Evolutionary conservation across 2,329 filamentous ascomycete species (phyloP), one percentile per base, ranked within the genome.

Genomic region (Penicillium polonicum): DNA sequence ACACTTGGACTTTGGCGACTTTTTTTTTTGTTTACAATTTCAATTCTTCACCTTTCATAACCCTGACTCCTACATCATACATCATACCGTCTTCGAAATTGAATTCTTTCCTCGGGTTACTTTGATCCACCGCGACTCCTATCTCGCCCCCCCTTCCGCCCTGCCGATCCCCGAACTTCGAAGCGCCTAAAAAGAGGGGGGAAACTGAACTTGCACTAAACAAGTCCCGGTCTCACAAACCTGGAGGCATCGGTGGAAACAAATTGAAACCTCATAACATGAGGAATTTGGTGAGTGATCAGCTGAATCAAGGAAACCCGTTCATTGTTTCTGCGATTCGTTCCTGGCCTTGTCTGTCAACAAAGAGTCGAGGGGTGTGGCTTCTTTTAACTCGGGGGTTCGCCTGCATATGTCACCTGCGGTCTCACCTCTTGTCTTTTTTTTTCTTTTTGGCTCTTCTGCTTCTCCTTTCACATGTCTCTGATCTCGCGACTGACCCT

Each of bases 341-440:
- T 60, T 31, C 46, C 58, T 60, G 49, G 57, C 52, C 56, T 60
- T 61, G 60, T 58, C 39, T 29, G 15, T 55, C 45, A 60, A 57
- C 55, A 60, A 65, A 59, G 54, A 36, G 50, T 52, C 39, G 29
- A 60, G 50, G 49, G 50, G 49, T 44, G 50, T 48, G 58, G 56
- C 53, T 58, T 49, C 58, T 57, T 63, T 60, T 48, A 58, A 53
- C 48, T 45, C 48, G 48, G 46, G 52, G 52, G 41, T 33, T 55
- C 55, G 59, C 63, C 60, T 66, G 61, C 63, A 59, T 65, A 63
- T 61, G 58, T 56, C 60, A 61, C 55, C 52, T 59, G 56, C 50
- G 60, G 63, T 60, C 61, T 62, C 56, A 60, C 62, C 57, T 48
- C 55, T 60, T 57, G 42, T 29, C 10, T 42, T 19, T 33, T 45